Percentiles rank a stretch among this genome's conserved stretches.
phyloP scores from a whole-genome alignment of 1,139 yeast genomes.

The Kurtzmaniella quercitrusa region DNA sequence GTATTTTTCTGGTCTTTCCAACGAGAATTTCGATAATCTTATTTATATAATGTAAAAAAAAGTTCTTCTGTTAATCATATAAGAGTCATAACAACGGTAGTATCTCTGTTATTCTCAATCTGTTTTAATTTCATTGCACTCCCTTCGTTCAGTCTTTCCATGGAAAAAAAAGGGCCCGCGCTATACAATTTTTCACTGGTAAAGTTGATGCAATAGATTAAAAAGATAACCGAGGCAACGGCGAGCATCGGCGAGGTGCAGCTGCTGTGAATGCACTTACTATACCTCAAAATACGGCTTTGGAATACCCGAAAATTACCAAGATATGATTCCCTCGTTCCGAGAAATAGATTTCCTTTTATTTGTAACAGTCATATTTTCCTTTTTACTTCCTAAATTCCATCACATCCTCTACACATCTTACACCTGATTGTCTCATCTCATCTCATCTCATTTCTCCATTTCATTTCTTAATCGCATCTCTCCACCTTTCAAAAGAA shows the following conservation, averaged over 20 bases:
- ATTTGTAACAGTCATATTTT: neutral
- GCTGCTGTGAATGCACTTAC: neutral
- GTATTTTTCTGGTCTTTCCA: no score
- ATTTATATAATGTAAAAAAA: no score
- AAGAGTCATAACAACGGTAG: no score
- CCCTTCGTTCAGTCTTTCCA: no score
- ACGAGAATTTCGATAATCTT: no score
- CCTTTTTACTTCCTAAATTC: neutral
- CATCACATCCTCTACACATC: neutral
- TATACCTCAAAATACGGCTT: no score
- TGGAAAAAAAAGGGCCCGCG: no score
- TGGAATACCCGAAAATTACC: no score
- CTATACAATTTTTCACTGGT: no score
- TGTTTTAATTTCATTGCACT: neutral
- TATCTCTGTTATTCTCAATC: neutral
- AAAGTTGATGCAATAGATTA: neutral
- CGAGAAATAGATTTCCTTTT: no score
- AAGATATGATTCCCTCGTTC: neutral
- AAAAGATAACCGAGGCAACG: neutral
- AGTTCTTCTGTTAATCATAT: no score
- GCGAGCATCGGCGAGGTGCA: neutral
- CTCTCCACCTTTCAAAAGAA: slow-evolving; percentile 1
- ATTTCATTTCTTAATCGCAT: no score
- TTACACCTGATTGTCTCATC: neutral
- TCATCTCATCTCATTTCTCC: neutral